phyloP scores from a whole-genome alignment of 148 eudicot species.

The Chenopodium quinoa region DNA sequence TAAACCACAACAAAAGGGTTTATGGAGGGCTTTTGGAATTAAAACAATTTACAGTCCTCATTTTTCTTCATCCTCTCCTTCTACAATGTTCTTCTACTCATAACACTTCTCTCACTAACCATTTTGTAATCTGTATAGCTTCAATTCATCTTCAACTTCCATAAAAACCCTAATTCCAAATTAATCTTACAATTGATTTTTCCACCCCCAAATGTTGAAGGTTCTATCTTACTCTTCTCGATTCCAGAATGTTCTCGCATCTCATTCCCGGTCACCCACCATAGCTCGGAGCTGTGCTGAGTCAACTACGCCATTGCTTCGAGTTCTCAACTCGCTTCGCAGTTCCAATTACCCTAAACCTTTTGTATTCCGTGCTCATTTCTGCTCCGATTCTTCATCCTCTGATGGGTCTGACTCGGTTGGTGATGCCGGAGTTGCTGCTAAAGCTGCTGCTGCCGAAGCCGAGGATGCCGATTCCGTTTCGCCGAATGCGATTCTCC shows the following conservation, averaged over 20 bases:
- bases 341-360: constrained; percentile 38
- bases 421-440: constrained; percentile 28
- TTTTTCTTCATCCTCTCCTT: not conserved
- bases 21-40: constrained; percentile 42
- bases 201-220: constrained; percentile 51
- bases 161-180: not conserved
- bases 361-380: constrained; percentile 38
- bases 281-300: constrained; percentile 33
- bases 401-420: constrained; percentile 50
- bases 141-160: not conserved
- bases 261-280: constrained; percentile 28
- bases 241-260: constrained; percentile 24
- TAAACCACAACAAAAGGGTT: constrained; percentile 27
- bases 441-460: constrained; percentile 35
- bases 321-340: constrained; percentile 42
- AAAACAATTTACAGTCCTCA: not conserved
- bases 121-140: not conserved
- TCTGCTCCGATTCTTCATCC: constrained; percentile 72
- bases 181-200: not conserved
- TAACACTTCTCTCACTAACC: not conserved
- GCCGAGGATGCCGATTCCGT: constrained; percentile 49
- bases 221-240: constrained; percentile 43
- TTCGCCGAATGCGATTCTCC: constrained; percentile 59
- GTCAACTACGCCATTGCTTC: constrained; percentile 43
- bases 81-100: constrained; percentile 8